Conservation (phyloP, 2,329 filamentous ascomycete species). For the Scleromitrula shiraiana region DNA sequence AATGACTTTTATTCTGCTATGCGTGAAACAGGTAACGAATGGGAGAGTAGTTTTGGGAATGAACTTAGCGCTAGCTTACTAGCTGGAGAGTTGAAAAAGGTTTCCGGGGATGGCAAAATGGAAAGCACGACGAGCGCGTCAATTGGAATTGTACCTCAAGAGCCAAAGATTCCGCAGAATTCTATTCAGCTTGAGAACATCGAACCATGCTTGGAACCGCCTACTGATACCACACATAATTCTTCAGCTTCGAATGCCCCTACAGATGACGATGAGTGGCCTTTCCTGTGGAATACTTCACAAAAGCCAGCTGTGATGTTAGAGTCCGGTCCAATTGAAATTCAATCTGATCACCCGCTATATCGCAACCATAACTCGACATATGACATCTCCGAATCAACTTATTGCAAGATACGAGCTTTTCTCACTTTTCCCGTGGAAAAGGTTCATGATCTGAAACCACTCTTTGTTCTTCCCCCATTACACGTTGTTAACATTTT, state of each 20-base stretch:
- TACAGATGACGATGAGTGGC: constrained; percentile 22
- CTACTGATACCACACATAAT: constrained; percentile 7
- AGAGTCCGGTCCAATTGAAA: constrained; percentile 13
- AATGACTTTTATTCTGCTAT: constrained; percentile 23
- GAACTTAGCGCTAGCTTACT: constrained; percentile 8
- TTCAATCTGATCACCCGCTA: constrained; percentile 15
- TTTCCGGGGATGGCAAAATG: neutral
- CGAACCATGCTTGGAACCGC: neutral
- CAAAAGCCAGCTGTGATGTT: constrained; percentile 11
- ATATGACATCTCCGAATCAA: constrained; percentile 21
- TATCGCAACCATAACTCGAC: constrained; percentile 15
- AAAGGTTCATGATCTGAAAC: neutral
- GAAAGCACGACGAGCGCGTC: no score
- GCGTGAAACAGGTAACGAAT: constrained; percentile 20
- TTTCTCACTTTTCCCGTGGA: constrained; percentile 1
- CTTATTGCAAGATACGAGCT: neutral
- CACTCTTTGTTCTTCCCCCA: constrained; percentile 16
- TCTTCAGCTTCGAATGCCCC: constrained; percentile 16
- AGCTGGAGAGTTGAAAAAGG: neutral
- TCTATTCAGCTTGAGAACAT: no score
- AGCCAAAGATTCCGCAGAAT: no score
- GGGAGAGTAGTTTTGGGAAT: constrained; percentile 7
- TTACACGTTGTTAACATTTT: constrained; percentile 20
- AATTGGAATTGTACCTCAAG: no score
- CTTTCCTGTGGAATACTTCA: constrained; percentile 19